Evolutionary conservation across 345 rosid species (phyloP), one percentile per base, ranked within the genome.

Genomic region (Punica granatum): DNA sequence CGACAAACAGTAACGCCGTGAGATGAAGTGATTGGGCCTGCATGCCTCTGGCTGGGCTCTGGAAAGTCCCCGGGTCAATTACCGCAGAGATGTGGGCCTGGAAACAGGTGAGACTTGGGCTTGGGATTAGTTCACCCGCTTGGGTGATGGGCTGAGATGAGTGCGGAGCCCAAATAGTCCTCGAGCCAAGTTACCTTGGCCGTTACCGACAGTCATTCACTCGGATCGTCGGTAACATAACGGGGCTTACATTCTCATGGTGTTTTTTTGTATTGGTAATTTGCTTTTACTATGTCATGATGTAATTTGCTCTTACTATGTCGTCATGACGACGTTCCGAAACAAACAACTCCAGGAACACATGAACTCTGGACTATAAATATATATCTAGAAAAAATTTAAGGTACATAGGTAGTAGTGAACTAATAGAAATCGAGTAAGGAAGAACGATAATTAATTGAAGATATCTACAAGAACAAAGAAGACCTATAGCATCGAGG

Each of bases 91-190:
- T 69, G 77, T 67, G 49, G 63, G 0, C 64, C 42, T 37, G 58
- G 42, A 0, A 51, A 66, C 34, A 41, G 70, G 44, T 3, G 0
- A 0, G n/a, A 8, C 54, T 23, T 4, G 48, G 14, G 23, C 0
- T 11, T 0, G 4, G 0, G 13, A 15, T 53, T 34, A 49, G 19
- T 0, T 67, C 30, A 36, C 49, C 51, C 0, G 3, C 10, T 54
- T n/a, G 67, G 58, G 44, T 26, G 63, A 1, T 69, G 42, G 76
- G 73, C 73, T 44, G 69, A 73, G 76, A 69, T 66, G n/a, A 18
- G 44, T 58, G 76, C 11, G 73, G 69, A 69, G 69, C 73, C 66
- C 58, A 10, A n/a, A 0, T 61, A 5, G 32, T 16, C 30, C 23
- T 59, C 41, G 21, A 2, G 31, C 43, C 1, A n/a, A 51, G 31